Evolutionary conservation across 257 asterid species (phyloP).

Genomic region (Dorcoceras hygrometricum): DNA sequence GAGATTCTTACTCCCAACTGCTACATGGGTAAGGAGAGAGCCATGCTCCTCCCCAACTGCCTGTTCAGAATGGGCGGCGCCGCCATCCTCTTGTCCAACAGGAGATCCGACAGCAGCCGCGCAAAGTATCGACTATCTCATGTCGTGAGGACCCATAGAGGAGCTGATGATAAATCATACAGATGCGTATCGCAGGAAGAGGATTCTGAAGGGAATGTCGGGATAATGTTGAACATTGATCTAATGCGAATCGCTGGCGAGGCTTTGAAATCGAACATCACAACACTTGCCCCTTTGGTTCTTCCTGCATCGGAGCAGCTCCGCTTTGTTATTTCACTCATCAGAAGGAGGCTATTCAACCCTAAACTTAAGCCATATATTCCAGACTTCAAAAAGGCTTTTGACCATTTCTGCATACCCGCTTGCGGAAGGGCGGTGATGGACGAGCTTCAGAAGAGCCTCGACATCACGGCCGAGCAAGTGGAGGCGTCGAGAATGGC

Average conservation of each 20-base stretch:
- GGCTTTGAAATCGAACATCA: slow-evolving; percentile 55
- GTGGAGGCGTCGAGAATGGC: slow-evolving; percentile 73
- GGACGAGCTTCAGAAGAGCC: slow-evolving; percentile 61
- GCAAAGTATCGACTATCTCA: slow-evolving; percentile 51
- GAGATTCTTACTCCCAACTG: slow-evolving; percentile 30
- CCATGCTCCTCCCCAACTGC: slow-evolving; percentile 35
- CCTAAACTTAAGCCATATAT: slow-evolving; percentile 39
- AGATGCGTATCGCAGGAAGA: slow-evolving; percentile 54
- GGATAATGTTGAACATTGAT: slow-evolving; percentile 50
- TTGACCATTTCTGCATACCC: slow-evolving; percentile 74
- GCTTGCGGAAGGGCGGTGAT: slow-evolving; percentile 80
- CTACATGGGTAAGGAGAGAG: slow-evolving; percentile 32
- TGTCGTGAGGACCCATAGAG: slow-evolving; percentile 54
- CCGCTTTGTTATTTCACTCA: slow-evolving; percentile 34
- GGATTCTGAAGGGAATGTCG: slow-evolving; percentile 46
- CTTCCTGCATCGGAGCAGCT: slow-evolving; percentile 62
- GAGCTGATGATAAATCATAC: slow-evolving; percentile 48
- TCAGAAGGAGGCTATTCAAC: slow-evolving; percentile 35
- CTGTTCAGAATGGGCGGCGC: slow-evolving; percentile 37
- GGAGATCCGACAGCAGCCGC: neutral
- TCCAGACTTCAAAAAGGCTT: slow-evolving; percentile 58
- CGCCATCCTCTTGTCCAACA: slow-evolving; percentile 28
- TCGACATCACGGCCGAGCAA: slow-evolving; percentile 46
- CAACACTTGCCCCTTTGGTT: slow-evolving; percentile 64
- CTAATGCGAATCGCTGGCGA: slow-evolving; percentile 61